Evolutionary conservation across 1,139 yeast genomes (phyloP).

Genomic region (Suhomyces taliae): DNA sequence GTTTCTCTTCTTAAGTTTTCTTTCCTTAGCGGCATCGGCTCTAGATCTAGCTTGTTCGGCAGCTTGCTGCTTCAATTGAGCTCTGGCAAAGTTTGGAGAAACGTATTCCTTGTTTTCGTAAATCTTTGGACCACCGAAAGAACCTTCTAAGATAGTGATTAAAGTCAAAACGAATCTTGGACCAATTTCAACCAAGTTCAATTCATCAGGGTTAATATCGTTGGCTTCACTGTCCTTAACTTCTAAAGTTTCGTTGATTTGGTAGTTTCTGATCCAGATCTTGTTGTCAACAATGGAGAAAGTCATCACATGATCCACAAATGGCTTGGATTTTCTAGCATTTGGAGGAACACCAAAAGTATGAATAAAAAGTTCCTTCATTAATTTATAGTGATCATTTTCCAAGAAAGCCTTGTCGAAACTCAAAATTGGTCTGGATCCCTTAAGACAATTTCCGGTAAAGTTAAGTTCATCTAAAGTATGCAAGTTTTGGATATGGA

Average conservation of each 20-base stretch:
- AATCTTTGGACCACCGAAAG: conserved; percentile 97
- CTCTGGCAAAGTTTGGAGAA: conserved; percentile 92
- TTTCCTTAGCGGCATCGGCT: conserved; percentile 74
- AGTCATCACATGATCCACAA: conserved; percentile 91
- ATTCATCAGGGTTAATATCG: conserved; percentile 44
- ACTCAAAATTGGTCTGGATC: conserved; percentile 92
- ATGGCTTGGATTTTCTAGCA: conserved; percentile 94
- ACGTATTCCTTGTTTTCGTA: conserved; percentile 96
- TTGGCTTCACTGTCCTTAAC: conserved; percentile 51
- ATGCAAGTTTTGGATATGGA: conserved; percentile 91
- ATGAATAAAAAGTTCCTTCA: conserved; percentile 84
- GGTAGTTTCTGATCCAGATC: conserved; percentile 95
- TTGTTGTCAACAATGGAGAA: conserved; percentile 91
- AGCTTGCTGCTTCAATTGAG: conserved; percentile 77
- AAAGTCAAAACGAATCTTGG: conserved; percentile 94
- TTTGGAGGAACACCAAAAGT: conserved; percentile 95
- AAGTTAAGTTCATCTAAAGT: conserved; percentile 95
- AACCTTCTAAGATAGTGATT: conserved; percentile 90
- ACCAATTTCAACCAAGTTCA: conserved; percentile 89
- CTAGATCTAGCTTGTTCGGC: conserved; percentile 80
- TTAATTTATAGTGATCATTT: conserved; percentile 62
- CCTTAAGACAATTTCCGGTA: conserved; percentile 93
- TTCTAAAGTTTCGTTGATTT: conserved; percentile 73
- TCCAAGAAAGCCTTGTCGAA: conserved; percentile 73
- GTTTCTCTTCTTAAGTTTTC: conserved; percentile 75